Base-by-base conservation (phyloP, 2,329 filamentous ascomycete genomes). In the Sporothrix schenckii region DNA sequence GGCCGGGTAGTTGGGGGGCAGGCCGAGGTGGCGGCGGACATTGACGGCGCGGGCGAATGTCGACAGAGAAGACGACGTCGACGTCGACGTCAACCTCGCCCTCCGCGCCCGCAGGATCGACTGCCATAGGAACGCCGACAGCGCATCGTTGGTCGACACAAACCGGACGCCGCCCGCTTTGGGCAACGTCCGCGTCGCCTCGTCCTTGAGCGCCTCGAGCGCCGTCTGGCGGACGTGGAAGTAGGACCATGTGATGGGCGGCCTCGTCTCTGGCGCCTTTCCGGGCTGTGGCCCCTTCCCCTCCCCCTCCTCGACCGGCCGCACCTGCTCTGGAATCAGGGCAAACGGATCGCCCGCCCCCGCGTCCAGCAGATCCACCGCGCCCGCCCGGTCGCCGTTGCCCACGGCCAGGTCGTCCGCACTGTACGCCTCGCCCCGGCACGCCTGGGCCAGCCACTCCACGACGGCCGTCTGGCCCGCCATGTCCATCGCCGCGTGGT, bases 391-490 rank as follows among this genome's bases (percentile, higher is more conserved):
- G 58, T 63, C 58, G 13, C 39, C 58, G 39, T 63, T 63, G n/a
- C 58, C 58, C 11, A 63, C 58, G n/a, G 58, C 39, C n/a, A 63
- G 58, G 5, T 63, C 58, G 2, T 27, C 39, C 11, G 27, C 58
- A 1, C 34, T 19, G 16, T 16, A 63, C 10, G 2, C 9, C 39
- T 63, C 13, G 11, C 58, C 58, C n/a, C 58, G 58, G 58, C 84
- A 86, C 0, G 83, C 84, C 69, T 86, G 85, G 0, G 81, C 79
- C 6, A 88, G 77, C 1, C 85, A 80, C 2, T 76, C 60, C 24
- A 75, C 73, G 13, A 75, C 53, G 47, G 72, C 69, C 4, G 65
- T 71, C 73, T 74, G 70, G 11, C 75, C 75, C 19, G 72, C 70
- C 73, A 75, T 74, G 49, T 75, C 75, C 73, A 76, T 72, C 27